Base-by-base conservation (phyloP, 2,329 filamentous ascomycete species). In the Exophiala xenobiotica region DNA sequence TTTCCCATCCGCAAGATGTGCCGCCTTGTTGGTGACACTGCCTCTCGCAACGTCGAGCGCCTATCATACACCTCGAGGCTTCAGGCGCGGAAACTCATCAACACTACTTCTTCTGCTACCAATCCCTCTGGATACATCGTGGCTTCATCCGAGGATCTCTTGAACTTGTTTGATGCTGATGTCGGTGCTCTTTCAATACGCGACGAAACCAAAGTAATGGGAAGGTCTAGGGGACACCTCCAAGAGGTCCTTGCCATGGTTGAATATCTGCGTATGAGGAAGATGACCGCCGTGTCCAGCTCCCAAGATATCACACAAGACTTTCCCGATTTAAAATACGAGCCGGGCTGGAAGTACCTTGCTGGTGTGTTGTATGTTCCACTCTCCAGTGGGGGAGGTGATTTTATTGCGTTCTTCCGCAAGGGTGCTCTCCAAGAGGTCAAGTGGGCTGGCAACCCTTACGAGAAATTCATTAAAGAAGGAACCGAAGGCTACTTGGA, bases 1-100 rank as follows among this genome's bases (percentile, higher is more conserved):
- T 96, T 96, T 63, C 90, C 90, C 0, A 90, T 95, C 42, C 80
- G 90, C 9, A 95, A 95, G 68, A 92, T 96, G 85, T 96, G 90
- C 67, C 84, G 90, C 4, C 73, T 96, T 3, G 82, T 96, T 2
- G 90, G 90, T 3, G 90, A 96, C 62, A 89, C 85, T 0, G 88
- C 89, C 0, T 95, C 88, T 0, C 78, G 88, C 41, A 96, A 93
- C 59, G 92, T 96, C 29, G 90, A 96, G 67, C 78, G 90, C 24
- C 74, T 96, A 0, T 95, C 89, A 0, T 95, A 95, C 64, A 87
- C 89, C 3, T 91, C 88, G 1, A 80, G 89, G 20, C 72, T 96
- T 0, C 89, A 95, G 61, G 89, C 90, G 4, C 81, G 90, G 19
- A 95, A 95, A 64, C 77, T 95, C 12, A 95, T 95, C 66, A 93